phyloP scores from a whole-genome alignment of 495 filamentous ascomycete genomes.

The Aspergillus kassunensis region DNA sequence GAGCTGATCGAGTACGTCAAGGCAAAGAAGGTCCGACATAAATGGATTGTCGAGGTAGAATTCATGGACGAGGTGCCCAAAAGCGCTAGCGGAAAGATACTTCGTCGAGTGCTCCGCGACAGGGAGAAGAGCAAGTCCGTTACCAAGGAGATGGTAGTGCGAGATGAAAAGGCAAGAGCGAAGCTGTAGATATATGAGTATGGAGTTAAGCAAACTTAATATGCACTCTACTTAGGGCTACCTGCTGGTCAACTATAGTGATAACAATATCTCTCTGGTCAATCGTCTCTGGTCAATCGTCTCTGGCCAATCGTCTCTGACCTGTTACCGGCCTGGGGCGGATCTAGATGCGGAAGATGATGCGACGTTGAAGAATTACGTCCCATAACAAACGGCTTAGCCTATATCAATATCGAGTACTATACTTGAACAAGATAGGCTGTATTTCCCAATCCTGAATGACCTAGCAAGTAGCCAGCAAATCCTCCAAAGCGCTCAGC shows the following conservation, averaged over 20 bases:
- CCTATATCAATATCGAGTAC: too few species aligned
- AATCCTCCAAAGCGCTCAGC: conserved; percentile 57
- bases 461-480: conserved; percentile 61
- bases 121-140: conserved; percentile 21
- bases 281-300: too few species aligned
- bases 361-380: too few species aligned
- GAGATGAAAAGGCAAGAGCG: conserved; percentile 34
- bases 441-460: too few species aligned
- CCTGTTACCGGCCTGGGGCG: too few species aligned
- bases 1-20: conserved; percentile 53
- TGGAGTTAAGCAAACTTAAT: too few species aligned
- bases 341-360: too few species aligned
- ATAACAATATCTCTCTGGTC: too few species aligned
- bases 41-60: conserved; percentile 64
- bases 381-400: too few species aligned
- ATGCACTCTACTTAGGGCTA: too few species aligned
- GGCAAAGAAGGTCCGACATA: conserved; percentile 58
- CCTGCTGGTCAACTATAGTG: too few species aligned
- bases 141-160: conserved; percentile 27
- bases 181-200: conserved; percentile 41
- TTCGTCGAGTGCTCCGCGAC: conserved; percentile 54
- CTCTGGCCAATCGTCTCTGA: too few species aligned
- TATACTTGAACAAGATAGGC: background rate
- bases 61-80: conserved; percentile 63
- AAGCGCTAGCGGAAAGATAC: conserved; percentile 64